Base-by-base conservation (phyloP, 306 rosid genomes). In the Quercus berberidifolia region DNA sequence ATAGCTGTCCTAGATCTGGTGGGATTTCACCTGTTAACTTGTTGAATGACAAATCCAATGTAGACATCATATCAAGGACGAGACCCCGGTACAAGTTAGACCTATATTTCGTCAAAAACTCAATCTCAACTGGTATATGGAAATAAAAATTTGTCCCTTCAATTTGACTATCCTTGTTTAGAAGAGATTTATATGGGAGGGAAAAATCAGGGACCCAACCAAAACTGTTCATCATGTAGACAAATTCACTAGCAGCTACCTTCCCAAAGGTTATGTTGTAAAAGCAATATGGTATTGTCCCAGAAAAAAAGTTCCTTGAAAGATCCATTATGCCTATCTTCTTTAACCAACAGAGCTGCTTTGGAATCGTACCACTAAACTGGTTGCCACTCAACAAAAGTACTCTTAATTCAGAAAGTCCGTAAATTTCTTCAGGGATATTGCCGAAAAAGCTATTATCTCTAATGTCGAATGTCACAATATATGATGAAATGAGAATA, bases 281-380 rank as follows among this genome's bases (percentile, higher is more conserved):
- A n/a, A 79, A 79, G 72, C 82, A 79, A 8, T 76, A 60, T 56
- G 82, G 80, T 23, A 81, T 8, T 31, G 51, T 3, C 35, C 84
- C 77, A 9, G 17, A 69, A 43, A 81, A 55, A 23, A 28, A 75
- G 77, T 81, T 81, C 15, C 49, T 19, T 4, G 78, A 71, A 15
- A 79, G 55, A 49, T 83, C 78, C 3, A 83, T 0, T n/a, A 79
- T 17, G 28, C 38, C 28, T 5, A 76, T 55, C 0, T 38, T 2
- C 73, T 38, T 69, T 56, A 71, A 76, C 12, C 55, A 28, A 55
- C 84, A 81, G 19, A 75, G 25, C 15, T 15, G 73, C 43, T 1
- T 25, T 17, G 85, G 85, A 60, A 81, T 71, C 25, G 54, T 35
- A 33, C 85, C 85, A 33, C 55, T 69, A 33, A 76, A 58, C 17